phyloP scores from a whole-genome alignment of 2,329 filamentous ascomycete genomes.

The Talaromyces sp. region DNA sequence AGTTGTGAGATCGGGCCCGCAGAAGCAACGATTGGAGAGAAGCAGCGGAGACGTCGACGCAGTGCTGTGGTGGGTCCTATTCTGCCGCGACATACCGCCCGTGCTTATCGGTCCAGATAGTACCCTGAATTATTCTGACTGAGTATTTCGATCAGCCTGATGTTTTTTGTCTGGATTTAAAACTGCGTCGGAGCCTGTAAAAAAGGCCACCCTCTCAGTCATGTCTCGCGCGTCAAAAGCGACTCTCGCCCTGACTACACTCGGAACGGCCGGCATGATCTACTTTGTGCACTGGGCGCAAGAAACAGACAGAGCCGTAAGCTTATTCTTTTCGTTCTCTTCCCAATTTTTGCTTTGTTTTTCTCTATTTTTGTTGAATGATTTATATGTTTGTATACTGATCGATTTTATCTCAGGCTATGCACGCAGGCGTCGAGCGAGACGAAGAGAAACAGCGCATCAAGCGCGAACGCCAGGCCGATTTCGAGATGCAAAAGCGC shows the following conservation, averaged over 20 bases:
- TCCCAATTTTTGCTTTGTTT: neutral
- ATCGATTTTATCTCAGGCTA: constrained; percentile 51
- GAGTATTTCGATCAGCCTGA: neutral
- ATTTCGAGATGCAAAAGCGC: constrained; percentile 85
- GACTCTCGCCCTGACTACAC: constrained; percentile 71
- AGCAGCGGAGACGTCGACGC: constrained; percentile 3
- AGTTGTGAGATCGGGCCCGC: constrained; percentile 1
- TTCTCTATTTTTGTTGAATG: neutral
- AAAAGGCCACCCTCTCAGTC: neutral
- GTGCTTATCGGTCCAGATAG: neutral
- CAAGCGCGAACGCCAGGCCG: constrained; percentile 83
- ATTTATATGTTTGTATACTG: neutral
- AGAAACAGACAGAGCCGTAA: constrained; percentile 74
- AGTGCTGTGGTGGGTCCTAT: constrained; percentile 9
- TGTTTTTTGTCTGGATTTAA: neutral
- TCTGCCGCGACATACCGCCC: constrained; percentile 29
- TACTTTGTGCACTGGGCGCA: constrained; percentile 87
- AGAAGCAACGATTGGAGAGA: neutral
- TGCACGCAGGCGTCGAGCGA: constrained; percentile 90
- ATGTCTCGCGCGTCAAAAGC: constrained; percentile 92
- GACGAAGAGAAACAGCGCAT: constrained; percentile 91
- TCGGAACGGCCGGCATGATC: constrained; percentile 71
- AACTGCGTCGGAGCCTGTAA: neutral
- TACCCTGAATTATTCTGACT: neutral
- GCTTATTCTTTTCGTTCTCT: constrained; percentile 11